Base-by-base conservation (phyloP, 2,329 filamentous ascomycete species). In the Chrysosporium keratinophilum region DNA sequence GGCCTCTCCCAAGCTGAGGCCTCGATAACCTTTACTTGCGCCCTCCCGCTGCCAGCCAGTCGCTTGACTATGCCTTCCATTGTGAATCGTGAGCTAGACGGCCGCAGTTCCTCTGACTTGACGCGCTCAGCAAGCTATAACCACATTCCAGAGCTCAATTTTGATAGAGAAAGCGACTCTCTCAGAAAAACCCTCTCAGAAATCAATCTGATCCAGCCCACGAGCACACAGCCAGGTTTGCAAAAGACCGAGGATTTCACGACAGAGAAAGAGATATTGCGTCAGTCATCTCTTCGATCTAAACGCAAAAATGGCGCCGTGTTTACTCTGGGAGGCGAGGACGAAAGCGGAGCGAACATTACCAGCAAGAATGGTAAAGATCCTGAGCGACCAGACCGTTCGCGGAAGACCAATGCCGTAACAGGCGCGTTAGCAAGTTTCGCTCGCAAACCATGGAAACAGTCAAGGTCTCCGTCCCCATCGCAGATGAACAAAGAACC, bases 61-160 rank as follows among this genome's bases (percentile, higher is more conserved):
- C 50, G 33, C 9, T 46, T 46, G 62, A 69, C 59, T 60, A 70
- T 70, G 69, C 64, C 68, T 62, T 60, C 61, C 57, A 60, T 61
- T 52, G 59, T 60, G 28, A 49, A 59, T 46, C 62, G 64, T 34
- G 56, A 57, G 47, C 59, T 52, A 41, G 61, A 65, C 52, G 55
- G 54, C 41, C 48, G 50, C 14, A 51, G 53, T 50, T 56, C 55
- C 39, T 49, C 61, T 47, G 58, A 63, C 39, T 59, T 82, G 31
- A 74, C 75, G 28, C 74, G 78, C 54, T 75, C 79, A 46, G 79
- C 80, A 33, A 82, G 79, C 61, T 82, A 78, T 65, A 78, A 76
- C 45, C 74, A 77, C 58, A 64, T 82, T n/a, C 72, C 76, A 2
- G 66, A 62, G 28, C 63, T 72, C 15, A 57, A 69, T 28, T 61